Evolutionary conservation across 192 early-diverging fungal genomes (phyloP), one percentile per base, ranked within the genome.

Genomic region (Gonapodya prolifera): DNA sequence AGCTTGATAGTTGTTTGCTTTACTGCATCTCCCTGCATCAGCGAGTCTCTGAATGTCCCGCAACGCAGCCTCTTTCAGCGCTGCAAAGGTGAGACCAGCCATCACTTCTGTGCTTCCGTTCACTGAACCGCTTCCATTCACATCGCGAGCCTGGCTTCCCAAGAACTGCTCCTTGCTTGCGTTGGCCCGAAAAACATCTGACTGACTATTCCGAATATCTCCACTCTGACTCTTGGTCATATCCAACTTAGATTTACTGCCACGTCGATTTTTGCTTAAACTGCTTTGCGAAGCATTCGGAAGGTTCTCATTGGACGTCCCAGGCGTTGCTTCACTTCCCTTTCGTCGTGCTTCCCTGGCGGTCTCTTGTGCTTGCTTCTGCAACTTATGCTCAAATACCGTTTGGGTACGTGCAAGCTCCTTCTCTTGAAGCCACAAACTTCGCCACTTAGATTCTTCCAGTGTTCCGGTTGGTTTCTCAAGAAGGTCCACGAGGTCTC

Each of bases 41-140:
- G 97, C 95, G 23, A 99, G 86, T 36, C 91, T 87, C 1, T 91
- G 86, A 87, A 97, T 93, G 29, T 91, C 89, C 80, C 92, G 91
- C 31, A 91, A 85, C 2, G 95, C 92, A 36, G 90, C 83, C 30
- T 88, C 87, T 84, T 99, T 99, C 35, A 97, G 81, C 70, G 91
- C 88, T 17, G 83, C 80, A 81, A 98, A 96, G 35, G 88, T 87
- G 83, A 91, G 81, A 18, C 18, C 18, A 73, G 71, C 31, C 71
- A 30, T 18, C 31, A 32, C 71, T 2, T 32, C 32, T 16, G 71
- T 32, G 31, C 71, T 73, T 18, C 71, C 71, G 32, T 30, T 73
- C 71, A 73, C 31, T 8, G 71, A 73, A 73, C 18, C 71, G 31
- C 71, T 73, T 61, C 45, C 45, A 61, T 61, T 61, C 45, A 61